Evolutionary conservation across 1,284 basidiomycete genomes (phyloP).

Genomic region (Sanghuangporus baumii): DNA sequence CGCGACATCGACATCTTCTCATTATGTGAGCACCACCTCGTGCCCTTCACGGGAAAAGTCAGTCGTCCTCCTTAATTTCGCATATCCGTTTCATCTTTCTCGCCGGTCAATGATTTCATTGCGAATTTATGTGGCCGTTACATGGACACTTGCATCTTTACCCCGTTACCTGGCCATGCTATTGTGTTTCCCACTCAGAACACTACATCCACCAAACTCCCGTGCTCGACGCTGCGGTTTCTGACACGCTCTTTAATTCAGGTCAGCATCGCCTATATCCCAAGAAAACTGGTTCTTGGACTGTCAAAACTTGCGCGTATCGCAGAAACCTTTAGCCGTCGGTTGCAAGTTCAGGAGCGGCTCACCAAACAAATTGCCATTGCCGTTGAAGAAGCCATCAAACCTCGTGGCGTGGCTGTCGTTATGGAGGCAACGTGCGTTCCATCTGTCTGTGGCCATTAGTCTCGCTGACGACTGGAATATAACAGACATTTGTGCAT

Average conservation of each 20-base stretch:
- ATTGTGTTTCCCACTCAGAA: not conserved
- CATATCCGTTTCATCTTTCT: constrained; percentile 18
- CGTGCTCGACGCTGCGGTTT: not conserved
- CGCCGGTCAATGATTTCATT: constrained; percentile 49
- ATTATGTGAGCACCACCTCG: constrained; percentile 97
- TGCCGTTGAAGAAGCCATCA: constrained; percentile 95
- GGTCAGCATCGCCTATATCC: constrained; percentile 88
- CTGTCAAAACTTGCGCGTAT: constrained; percentile 97
- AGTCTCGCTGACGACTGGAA: constrained; percentile 14
- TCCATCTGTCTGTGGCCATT: not conserved
- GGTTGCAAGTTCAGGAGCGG: constrained; percentile 96
- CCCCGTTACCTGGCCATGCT: constrained; percentile 13
- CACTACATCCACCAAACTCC: not conserved
- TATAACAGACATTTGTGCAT: constrained; percentile 89
- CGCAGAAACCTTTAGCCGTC: constrained; percentile 94
- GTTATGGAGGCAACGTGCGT: constrained; percentile 97
- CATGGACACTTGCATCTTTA: not conserved
- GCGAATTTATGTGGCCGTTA: not conserved
- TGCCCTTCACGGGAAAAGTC: constrained; percentile 97
- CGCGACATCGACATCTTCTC: constrained; percentile 97
- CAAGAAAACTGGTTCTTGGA: constrained; percentile 91
- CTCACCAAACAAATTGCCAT: constrained; percentile 97
- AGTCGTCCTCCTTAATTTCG: constrained; percentile 23
- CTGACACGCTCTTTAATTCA: constrained; percentile 22
- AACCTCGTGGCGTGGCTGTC: constrained; percentile 96